phyloP scores from a whole-genome alignment of 2,329 filamentous ascomycete genomes.

The Cytospora paraplurivora region DNA sequence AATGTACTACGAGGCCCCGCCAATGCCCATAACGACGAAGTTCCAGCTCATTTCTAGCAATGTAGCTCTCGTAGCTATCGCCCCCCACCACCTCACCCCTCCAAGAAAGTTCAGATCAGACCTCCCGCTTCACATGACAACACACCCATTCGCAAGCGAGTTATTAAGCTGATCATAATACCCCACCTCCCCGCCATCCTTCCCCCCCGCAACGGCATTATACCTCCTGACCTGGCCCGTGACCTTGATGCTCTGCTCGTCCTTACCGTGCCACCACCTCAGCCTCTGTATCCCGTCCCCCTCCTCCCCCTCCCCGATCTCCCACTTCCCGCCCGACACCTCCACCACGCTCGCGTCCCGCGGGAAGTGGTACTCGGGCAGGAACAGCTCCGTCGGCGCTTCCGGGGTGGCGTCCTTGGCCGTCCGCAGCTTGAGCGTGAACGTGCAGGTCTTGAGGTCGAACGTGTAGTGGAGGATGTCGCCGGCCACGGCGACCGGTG shows the following conservation, averaged over 20 bases:
- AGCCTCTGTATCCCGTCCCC: constrained; percentile 73
- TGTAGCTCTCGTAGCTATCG: too few species aligned
- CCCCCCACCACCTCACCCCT: too few species aligned
- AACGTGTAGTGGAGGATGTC: constrained; percentile 73
- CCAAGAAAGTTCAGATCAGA: background rate
- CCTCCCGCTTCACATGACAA: constrained; percentile 49
- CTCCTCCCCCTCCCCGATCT: constrained; percentile 70
- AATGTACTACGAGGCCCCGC: too few species aligned
- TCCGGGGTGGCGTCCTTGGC: constrained; percentile 55
- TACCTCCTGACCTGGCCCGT: constrained; percentile 71
- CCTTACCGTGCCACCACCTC: constrained; percentile 90
- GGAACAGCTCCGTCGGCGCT: constrained; percentile 76
- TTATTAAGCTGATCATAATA: constrained; percentile 73
- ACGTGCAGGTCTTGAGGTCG: constrained; percentile 77
- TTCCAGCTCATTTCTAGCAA: too few species aligned
- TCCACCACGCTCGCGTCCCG: constrained; percentile 70
- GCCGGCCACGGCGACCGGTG: constrained; percentile 75
- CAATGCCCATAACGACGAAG: too few species aligned
- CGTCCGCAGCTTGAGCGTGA: constrained; percentile 70
- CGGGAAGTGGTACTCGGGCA: constrained; percentile 93
- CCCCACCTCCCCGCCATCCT: constrained; percentile 71
- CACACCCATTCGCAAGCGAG: constrained; percentile 52
- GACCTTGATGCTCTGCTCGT: constrained; percentile 77
- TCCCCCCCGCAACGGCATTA: constrained; percentile 57
- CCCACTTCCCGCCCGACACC: constrained; percentile 87